phyloP scores from a whole-genome alignment of 371 early-diverging fungal genomes.

The Mortierella sp. region DNA sequence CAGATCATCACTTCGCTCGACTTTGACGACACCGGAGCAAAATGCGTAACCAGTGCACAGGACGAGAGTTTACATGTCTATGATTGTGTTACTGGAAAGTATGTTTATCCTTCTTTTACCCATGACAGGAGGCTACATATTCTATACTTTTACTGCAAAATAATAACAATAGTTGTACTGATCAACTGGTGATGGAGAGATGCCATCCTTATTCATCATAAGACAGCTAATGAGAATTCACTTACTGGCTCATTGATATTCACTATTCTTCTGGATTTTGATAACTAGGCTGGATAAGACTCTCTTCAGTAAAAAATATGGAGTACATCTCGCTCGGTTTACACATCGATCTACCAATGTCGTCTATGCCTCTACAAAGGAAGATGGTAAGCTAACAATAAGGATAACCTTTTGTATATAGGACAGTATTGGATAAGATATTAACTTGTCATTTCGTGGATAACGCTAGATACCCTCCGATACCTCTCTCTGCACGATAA shows the following conservation, averaged over 20 bases:
- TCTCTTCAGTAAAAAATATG: conserved; percentile 86
- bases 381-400: conserved; percentile 73
- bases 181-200: too few species aligned
- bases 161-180: too few species aligned
- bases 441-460: neutral
- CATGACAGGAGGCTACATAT: too few species aligned
- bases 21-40: conserved; percentile 79
- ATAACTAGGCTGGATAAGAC: conserved; percentile 67
- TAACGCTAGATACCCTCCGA: conserved; percentile 88
- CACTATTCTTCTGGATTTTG: neutral
- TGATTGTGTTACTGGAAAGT: conserved; percentile 81
- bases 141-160: too few species aligned
- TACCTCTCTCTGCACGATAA: conserved; percentile 95
- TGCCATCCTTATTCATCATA: too few species aligned
- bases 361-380: conserved; percentile 93
- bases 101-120: too few species aligned
- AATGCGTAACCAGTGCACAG: conserved; percentile 78
- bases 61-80: conserved; percentile 90
- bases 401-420: neutral
- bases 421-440: too few species aligned
- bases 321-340: conserved; percentile 86
- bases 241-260: neutral
- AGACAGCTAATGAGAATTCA: too few species aligned
- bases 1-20: conserved; percentile 80
- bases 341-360: conserved; percentile 83